Base-by-base conservation (phyloP, 148 eudicot species). In the Fagopyrum homotropicum region DNA sequence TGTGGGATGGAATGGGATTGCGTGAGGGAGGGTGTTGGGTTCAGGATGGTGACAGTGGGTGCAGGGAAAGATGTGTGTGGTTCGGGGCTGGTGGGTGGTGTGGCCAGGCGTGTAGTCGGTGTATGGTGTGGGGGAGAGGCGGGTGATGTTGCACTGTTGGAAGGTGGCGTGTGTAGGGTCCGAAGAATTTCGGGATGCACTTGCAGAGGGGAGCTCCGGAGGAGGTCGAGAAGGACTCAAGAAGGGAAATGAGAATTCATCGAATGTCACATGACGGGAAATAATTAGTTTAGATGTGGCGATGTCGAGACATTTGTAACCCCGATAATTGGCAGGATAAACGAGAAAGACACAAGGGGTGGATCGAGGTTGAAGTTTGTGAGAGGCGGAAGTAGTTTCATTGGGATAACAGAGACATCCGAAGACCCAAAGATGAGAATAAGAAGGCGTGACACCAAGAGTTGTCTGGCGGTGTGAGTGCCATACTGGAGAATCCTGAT, bases 261-360 rank as follows among this genome's bases (percentile, higher is more conserved):
- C 76, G 44, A 78, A 78, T 1, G 45, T 63, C n/a, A 78, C 80
- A 19, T 78, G 80, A 16, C 76, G 66, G 12, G 80, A 78, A 0
- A 73, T 43, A 6, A 78, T 61, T 7, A 78, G 8, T n/a, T 40
- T 72, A 9, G 17, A 7, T 16, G 61, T 72, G 2, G 35, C 9
- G 0, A 73, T 8, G 5, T 78, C 73, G 9, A 73, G 63, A 15
- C 63, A 73, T 12, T 47, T 0, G 15, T 72, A 77, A 0, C 72
- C 75, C 2, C 59, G 43, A 7, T 61, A 44, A 14, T 77, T 17
- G 17, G 14, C 9, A 9, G 50, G 60, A 40, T 69, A 60, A 0
- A 76, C 50, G 0, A 72, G 9, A 48, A 55, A 77, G 6, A 55
- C 29, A 15, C 26, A 69, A 3, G 11, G 50, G 4, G 26, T 15